Conservation (phyloP, 768 basidiomycete genomes). For the Crucibulum laeve region DNA sequence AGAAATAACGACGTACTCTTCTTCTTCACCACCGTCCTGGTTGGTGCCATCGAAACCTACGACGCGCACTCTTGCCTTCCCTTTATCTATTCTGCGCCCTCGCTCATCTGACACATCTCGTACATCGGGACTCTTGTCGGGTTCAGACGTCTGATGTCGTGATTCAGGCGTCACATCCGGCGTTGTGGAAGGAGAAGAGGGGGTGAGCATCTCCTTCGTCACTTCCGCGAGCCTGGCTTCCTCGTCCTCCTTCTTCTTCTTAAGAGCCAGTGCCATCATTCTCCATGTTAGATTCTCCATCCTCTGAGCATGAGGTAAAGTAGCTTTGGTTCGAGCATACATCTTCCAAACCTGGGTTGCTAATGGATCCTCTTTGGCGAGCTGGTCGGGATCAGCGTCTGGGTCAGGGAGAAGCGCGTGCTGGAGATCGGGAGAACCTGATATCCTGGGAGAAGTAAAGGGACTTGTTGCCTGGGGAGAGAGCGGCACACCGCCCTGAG, state of each 20-base stretch:
- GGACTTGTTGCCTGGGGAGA: slow-evolving; percentile 43
- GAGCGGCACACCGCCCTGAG: slow-evolving; percentile 23
- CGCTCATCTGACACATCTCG: slow-evolving; percentile 41
- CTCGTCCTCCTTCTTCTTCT: slow-evolving; percentile 82
- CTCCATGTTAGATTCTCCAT: slow-evolving; percentile 99
- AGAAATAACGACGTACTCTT: slow-evolving; percentile 66
- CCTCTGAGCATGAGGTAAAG: slow-evolving; percentile 84
- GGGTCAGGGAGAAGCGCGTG: slow-evolving; percentile 29
- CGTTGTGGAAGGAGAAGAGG: slow-evolving; percentile 6
- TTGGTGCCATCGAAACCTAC: slow-evolving; percentile 78
- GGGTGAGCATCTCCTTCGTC: slow-evolving; percentile 12
- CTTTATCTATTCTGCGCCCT: slow-evolving; percentile 76
- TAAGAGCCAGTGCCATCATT: slow-evolving; percentile 94
- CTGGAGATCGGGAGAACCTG: slow-evolving; percentile 67
- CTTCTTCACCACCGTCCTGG: slow-evolving; percentile 67
- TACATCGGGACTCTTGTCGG: slow-evolving; percentile 13
- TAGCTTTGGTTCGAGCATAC: slow-evolving; percentile 88
- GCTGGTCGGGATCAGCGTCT: slow-evolving; percentile 55
- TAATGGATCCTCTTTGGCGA: slow-evolving; percentile 83
- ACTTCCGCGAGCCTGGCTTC: slow-evolving; percentile 23
- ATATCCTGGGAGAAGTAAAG: slow-evolving; percentile 61
- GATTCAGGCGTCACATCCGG: slow-evolving; percentile 9
- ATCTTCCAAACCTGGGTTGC: slow-evolving; percentile 98
- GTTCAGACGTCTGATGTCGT: slow-evolving; percentile 13
- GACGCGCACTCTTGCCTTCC: slow-evolving; percentile 72